Evolutionary conservation across 1,139 yeast genomes (phyloP), one percentile per base, ranked within the genome.

Genomic region (Scheffersomyces illinoinensis): DNA sequence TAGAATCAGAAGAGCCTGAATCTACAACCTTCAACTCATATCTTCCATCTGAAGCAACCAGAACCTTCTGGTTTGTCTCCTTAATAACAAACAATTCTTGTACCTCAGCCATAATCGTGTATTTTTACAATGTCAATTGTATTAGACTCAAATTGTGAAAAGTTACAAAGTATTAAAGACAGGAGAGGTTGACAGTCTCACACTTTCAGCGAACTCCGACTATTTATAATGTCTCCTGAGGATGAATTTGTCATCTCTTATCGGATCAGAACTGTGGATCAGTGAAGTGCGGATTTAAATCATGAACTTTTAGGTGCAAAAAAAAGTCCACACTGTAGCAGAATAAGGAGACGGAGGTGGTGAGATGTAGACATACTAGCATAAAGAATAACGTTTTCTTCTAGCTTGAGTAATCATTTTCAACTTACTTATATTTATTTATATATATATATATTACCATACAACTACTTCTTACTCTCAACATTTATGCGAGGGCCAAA

Each of bases 51-150:
- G 24, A 51, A 23, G 54, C 56, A 12, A 58, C 57, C 50, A 18
- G 55, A 14, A 58, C 47, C 53, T 54, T 58, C 47, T 58, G 55
- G 49, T 47, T 23, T 26, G 58, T 43, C 17, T 56, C 58, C 24
- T 43, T 50, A 20, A 58, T 46, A 14, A 53, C 18, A 10, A 58
- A 50, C 21, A 58, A 52, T 23, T 58, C 56, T 3, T 47, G 50
- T 17, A 53, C 47, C 7, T 52, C 26, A 18, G 56, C 43, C 43
- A 33, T 33, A 33, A 10, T 33, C 7, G 17, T 33, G 43, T 12
- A 33, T 33, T 7, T 5, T 10, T 8, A 33, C 43, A 6, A 33
- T 33, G 43, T 33, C 43, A 33, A 33, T 33, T 33, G 43, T 33
- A 33, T 12, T 33, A 2, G 10, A 33, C 5, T 24, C 2, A 33